Base-by-base conservation (phyloP, 768 basidiomycete genomes). In the Pulveroboletus ravenelii region DNA sequence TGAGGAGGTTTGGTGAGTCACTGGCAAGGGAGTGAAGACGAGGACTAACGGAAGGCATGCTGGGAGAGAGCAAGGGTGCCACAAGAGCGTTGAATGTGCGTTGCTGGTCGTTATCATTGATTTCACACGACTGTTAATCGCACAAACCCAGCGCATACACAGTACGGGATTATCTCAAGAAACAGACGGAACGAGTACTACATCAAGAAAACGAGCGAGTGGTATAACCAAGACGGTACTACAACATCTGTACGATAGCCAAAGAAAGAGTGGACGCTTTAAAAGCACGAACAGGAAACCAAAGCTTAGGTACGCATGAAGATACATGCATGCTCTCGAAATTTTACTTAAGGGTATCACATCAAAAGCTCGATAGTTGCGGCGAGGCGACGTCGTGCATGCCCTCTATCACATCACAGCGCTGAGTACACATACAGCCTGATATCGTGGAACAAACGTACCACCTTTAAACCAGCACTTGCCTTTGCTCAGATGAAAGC, bases 401-500 rank as follows among this genome's bases (percentile, higher is more conserved):
- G 45, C 71, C 73, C 43, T 73, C 75, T 76, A 46, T 4, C 8
- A 15, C 20, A 36, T 27, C 5, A 15, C 42, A 38, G 30, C 10
- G 23, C 41, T 56, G 20, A 62, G 54, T 29, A 10, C 17, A 44
- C 27, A 10, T n/a, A 43, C 25, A 27, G 18, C 40, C 35, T 9
- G 10, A 36, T 17, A 5, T 46, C 20, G 32, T 9, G 20, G 7
- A 34, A 46, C 12, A 29, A 9, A 69, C 78, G 60, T 50, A 78
- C 77, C 68, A 57, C 84, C 87, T 77, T 90, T 89, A 69, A 91
- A 91, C 87, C 89, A 89, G 63, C 89, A 91, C 69, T 85, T 89
- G 38, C 88, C 87, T 62, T 85, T 87, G 69, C 78, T 80, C 29
- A 85, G 70, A 65, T 86, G 85, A 41, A 67, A 71, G 59, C 84